Evolutionary conservation across 257 asterid genomes (phyloP), one percentile per base, ranked within the genome.

Genomic region (Fraxinus cuspidata): DNA sequence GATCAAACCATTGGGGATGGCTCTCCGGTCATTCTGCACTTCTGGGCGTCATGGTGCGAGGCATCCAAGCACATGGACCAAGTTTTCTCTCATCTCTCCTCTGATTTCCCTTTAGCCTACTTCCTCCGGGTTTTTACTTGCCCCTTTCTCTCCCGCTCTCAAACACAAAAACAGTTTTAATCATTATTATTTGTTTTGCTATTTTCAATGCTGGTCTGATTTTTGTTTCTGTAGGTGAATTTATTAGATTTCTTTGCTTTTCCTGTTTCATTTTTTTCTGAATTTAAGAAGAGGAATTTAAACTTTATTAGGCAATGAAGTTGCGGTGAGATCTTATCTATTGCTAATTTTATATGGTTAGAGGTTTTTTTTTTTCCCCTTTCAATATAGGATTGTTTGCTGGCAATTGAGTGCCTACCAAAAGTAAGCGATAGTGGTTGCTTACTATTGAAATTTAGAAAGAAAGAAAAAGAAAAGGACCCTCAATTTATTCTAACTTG

Each of bases 21-120:
- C 23, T 53, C 63, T 69, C 90, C 96, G 12, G 90, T 79, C 51
- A 80, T 90, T 77, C 32, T 96, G 10, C 99, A 96, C 90, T 96
- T 96, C 74, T 96, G 99, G 98, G 98, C 99, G 25, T 78, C 96
- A 58, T 96, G 99, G 99, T 96, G 99, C 79, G 99, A 93, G 68
- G 97, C 98, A 32, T 96, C 99, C 40, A 96, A 93, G 89, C 98
- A 96, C 85, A 96, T 96, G 99, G 99, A 93, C 84, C 94, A 93
- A 90, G 96, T 96, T 70, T 96, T 96, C 86, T 87, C 97, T 64
- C 98, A 90, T 66, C 97, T 96, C 76, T 87, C 98, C 71, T 87
- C 90, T 76, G 99, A 96, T 90, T 92, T 92, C 82, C 98, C 98
- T 13, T 95, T 90, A 86, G 92, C 92, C 28, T 94, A 85, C 75